phyloP scores from a whole-genome alignment of 1,284 basidiomycete species.

The Porogramme epimiltina region DNA sequence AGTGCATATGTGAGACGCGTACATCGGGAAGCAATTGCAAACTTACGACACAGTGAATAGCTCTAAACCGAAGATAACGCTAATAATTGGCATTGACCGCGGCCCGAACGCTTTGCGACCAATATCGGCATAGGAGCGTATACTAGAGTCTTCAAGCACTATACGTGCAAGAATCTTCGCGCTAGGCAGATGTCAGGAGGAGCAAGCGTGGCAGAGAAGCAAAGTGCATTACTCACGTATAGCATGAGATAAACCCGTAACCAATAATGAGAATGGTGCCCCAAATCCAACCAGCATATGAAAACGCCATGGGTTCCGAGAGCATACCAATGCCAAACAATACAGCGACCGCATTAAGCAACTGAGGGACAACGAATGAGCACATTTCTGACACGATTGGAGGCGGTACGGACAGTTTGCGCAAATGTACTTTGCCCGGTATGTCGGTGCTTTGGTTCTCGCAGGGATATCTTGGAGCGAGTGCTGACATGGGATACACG shows the following conservation, averaged over 20 bases:
- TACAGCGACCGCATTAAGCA: constrained; percentile 91
- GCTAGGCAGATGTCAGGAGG: constrained; percentile 39
- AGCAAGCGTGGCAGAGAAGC: neutral
- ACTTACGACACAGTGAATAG: constrained; percentile 77
- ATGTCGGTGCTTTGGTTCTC: constrained; percentile 19
- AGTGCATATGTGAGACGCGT: neutral
- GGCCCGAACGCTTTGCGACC: constrained; percentile 86
- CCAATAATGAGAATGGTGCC: constrained; percentile 76
- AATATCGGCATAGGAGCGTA: constrained; percentile 88
- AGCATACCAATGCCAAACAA: constrained; percentile 89
- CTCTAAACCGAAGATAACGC: constrained; percentile 81
- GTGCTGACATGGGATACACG: constrained; percentile 20
- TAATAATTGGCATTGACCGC: constrained; percentile 68
- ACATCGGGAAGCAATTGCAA: neutral
- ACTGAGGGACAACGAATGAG: constrained; percentile 39
- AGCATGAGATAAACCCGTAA: constrained; percentile 83
- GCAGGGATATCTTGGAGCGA: constrained; percentile 9
- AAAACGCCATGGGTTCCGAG: constrained; percentile 86
- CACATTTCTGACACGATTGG: neutral
- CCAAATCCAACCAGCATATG: constrained; percentile 84
- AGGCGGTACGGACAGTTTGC: constrained; percentile 67
- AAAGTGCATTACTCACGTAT: constrained; percentile 65
- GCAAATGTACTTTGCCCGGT: constrained; percentile 75
- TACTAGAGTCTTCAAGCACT: constrained; percentile 67
- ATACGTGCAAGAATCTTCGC: constrained; percentile 84